Evolutionary conservation across 306 rosid species (phyloP).

Genomic region (Begonia loranthoides): DNA sequence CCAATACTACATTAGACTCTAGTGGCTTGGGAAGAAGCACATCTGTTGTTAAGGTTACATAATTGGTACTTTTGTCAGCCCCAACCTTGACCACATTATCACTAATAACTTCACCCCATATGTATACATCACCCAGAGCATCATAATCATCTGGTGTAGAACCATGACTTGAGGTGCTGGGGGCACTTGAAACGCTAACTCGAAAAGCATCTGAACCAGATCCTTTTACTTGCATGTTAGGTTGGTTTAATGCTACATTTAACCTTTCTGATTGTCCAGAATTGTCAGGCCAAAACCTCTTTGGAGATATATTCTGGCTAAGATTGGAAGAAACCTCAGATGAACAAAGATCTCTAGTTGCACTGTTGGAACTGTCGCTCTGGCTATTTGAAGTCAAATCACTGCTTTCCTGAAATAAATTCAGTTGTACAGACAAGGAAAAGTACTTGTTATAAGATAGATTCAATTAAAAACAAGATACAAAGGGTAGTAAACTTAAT

Average conservation of each 20-base stretch:
- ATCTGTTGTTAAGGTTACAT: constrained; percentile 54
- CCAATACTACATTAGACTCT: constrained; percentile 80
- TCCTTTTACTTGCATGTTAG: constrained; percentile 92
- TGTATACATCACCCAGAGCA: constrained; percentile 86
- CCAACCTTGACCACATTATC: constrained; percentile 61
- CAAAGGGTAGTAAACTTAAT: too few relatives aligned
- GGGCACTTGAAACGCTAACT: constrained; percentile 98
- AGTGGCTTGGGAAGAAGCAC: constrained; percentile 83
- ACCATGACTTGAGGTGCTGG: constrained; percentile 96
- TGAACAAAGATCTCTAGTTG: constrained; percentile 50
- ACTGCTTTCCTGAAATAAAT: constrained; percentile 62
- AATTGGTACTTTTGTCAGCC: constrained; percentile 46
- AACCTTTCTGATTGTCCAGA: constrained; percentile 46
- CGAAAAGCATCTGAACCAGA: constrained; percentile 91
- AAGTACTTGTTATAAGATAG: too few relatives aligned
- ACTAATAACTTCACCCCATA: constrained; percentile 91
- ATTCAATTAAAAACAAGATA: too few relatives aligned
- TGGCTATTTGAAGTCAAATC: constrained; percentile 77
- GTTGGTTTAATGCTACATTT: constrained; percentile 56
- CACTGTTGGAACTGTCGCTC: constrained; percentile 65
- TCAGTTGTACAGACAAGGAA: constrained; percentile 11
- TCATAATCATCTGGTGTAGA: constrained; percentile 92
- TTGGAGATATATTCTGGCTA: constrained; percentile 48
- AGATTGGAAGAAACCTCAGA: constrained; percentile 49
- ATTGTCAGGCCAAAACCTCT: constrained; percentile 34